Conservation (phyloP, 169 alveolate species). For the Amoebophrya sp. region DNA sequence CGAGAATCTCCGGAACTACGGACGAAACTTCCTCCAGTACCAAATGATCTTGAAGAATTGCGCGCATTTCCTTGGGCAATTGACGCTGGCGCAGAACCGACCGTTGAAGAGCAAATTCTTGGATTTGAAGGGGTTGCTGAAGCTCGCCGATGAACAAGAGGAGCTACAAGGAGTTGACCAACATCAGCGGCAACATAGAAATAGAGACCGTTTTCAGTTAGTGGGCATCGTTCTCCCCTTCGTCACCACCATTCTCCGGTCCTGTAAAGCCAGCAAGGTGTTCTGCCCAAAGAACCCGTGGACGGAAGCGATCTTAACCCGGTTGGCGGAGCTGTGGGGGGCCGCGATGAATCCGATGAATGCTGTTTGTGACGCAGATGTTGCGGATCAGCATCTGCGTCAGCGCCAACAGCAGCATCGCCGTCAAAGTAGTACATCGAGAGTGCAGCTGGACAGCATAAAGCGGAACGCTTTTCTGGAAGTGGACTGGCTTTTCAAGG, state of each 20-base stretch:
- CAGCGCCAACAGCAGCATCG: no score
- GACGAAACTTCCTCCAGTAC: no score
- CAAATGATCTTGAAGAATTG: conserved; percentile 74
- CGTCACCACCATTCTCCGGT: conserved; percentile 69
- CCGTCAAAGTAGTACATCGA: no score
- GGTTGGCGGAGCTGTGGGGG: conserved; percentile 74
- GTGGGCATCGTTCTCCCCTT: conserved; percentile 75
- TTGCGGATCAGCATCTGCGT: no score
- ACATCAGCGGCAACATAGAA: background rate
- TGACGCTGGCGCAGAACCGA: conserved; percentile 71
- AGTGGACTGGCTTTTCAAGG: no score
- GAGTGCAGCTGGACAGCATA: no score
- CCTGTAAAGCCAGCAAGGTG: conserved; percentile 59
- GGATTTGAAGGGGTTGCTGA: conserved; percentile 70
- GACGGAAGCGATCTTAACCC: conserved; percentile 72
- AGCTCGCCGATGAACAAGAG: conserved; percentile 68
- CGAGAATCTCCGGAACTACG: no score
- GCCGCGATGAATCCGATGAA: no score
- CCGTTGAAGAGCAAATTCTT: conserved; percentile 73
- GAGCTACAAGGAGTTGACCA: background rate
- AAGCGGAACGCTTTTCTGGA: no score
- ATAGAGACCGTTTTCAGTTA: conserved; percentile 50
- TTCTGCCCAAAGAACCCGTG: conserved; percentile 88
- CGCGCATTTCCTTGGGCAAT: conserved; percentile 81
- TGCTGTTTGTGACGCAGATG: no score